Conservation (phyloP, 805 yeast genomes). For the Kurtzmaniella fragi region DNA sequence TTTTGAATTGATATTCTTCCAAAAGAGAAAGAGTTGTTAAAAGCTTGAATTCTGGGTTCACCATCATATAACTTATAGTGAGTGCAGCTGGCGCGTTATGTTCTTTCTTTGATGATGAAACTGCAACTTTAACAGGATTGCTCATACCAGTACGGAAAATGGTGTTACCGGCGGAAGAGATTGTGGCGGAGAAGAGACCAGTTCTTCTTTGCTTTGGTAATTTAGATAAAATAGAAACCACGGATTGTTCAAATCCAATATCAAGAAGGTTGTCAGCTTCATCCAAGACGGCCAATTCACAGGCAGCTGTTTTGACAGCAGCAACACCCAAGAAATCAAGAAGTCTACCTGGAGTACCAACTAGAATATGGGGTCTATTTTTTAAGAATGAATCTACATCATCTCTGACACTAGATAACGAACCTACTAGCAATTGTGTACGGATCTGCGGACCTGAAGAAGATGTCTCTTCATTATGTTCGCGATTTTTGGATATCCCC, state of each 20-base stretch:
- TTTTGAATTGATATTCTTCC: conserved; percentile 53
- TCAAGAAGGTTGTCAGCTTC: conserved; percentile 92
- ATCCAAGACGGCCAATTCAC: conserved; percentile 77
- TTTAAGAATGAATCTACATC: conserved; percentile 59
- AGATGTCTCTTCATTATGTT: conserved; percentile 13
- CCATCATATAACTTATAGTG: conserved; percentile 53
- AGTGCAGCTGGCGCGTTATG: conserved; percentile 58
- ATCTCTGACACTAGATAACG: conserved; percentile 57
- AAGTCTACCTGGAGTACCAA: conserved; percentile 91
- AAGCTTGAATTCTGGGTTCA: conserved; percentile 58
- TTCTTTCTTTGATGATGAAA: conserved; percentile 41
- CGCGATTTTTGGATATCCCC: too few species aligned
- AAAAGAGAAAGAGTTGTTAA: conserved; percentile 53
- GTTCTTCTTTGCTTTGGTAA: conserved; percentile 91
- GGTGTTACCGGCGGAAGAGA: conserved; percentile 72
- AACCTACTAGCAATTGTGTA: conserved; percentile 64
- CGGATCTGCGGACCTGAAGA: conserved; percentile 23
- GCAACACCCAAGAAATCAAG: conserved; percentile 64
- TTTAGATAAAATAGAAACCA: conserved; percentile 57
- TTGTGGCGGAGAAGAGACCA: conserved; percentile 91
- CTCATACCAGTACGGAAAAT: conserved; percentile 86
- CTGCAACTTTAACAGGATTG: conserved; percentile 86
- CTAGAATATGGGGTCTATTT: conserved; percentile 63
- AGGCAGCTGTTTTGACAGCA: conserved; percentile 52
- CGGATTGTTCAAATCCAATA: conserved; percentile 64